A percentile compares a stretch with the other conserved stretches of the same genome.
These are phyloP conservation scores for Albifimbria verrucaria DNA, from an alignment of 2,329 filamentous ascomycete species.

Conservation along the genomic window DNA sequence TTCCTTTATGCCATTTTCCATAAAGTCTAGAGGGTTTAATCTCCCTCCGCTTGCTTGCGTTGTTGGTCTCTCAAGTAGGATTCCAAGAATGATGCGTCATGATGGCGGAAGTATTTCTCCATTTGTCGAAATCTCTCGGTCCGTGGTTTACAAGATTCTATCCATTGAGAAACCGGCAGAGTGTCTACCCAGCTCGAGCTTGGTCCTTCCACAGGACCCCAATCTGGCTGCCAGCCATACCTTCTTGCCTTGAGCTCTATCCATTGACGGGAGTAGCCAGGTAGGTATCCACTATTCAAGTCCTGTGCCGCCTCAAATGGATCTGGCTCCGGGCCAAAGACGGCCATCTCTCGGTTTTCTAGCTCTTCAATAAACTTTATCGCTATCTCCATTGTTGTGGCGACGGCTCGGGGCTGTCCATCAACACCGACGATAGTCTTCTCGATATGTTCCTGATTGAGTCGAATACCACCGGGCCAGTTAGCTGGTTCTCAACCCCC, in stretches of 20 bases:
- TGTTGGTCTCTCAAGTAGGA: too few species aligned
- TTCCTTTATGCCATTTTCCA: too few species aligned
- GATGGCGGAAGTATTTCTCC: too few species aligned
- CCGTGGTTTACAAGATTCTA: too few species aligned
- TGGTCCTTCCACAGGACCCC: not conserved
- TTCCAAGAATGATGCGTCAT: too few species aligned
- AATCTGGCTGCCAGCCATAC: not conserved
- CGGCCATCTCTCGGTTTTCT: not conserved
- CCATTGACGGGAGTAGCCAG: too few species aligned
- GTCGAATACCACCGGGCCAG: slow-evolving; percentile 5
- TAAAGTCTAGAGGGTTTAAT: too few species aligned
- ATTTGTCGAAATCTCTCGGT: too few species aligned
- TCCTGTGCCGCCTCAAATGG: not conserved
- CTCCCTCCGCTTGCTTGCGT: too few species aligned
- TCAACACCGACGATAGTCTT: not conserved
- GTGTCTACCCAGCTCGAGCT: not conserved
- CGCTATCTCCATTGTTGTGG: not conserved
- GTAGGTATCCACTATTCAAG: not conserved
- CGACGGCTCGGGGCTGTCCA: not conserved
- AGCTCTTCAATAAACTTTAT: not conserved
- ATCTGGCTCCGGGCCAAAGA: not conserved
- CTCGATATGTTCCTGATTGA: slow-evolving; percentile 1
- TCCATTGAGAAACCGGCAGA: not conserved
- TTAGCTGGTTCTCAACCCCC: slow-evolving; percentile 4
- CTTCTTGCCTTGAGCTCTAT: not conserved